A percentile compares a stretch with the other conserved stretches of the same genome.
These are phyloP conservation scores for Pleurotus tuoliensis DNA, from an alignment of 768 basidiomycete species.

Conservation along the genomic window DNA sequence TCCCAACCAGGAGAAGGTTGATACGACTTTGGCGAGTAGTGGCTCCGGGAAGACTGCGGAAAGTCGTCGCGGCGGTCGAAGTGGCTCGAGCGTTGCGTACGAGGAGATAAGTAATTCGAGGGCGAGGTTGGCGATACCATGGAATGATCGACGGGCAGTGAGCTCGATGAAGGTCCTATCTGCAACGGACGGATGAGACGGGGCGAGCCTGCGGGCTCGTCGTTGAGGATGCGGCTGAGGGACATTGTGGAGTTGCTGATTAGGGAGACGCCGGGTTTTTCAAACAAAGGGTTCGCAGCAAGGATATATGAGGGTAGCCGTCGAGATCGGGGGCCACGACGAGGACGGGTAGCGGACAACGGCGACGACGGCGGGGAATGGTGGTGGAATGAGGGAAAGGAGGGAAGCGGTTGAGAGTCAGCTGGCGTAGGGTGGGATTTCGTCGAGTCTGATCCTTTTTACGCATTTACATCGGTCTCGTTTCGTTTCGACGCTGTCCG, in stretches of 20 bases:
- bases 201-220: conserved; percentile 50
- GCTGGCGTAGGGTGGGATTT: conserved; percentile 14
- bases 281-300: background rate
- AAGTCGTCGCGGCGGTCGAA: conserved; percentile 12
- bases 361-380: background rate
- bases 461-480: conserved; percentile 26
- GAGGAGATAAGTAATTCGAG: conserved; percentile 21
- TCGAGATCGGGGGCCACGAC: conserved; percentile 7
- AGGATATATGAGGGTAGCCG: background rate
- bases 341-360: conserved; percentile 8
- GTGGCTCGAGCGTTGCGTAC: conserved; percentile 12
- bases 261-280: background rate
- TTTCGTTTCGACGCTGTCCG: conserved; percentile 21
- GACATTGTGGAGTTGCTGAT: conserved; percentile 47
- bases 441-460: conserved; percentile 29
- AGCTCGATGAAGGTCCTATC: conserved; percentile 13
- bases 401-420: conserved; percentile 19
- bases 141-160: background rate
- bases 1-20: conserved; percentile 36
- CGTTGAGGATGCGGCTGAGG: conserved; percentile 76
- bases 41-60: conserved; percentile 26
- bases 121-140: conserved; percentile 15
- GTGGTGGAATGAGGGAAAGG: conserved; percentile 16
- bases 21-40: conserved; percentile 34
- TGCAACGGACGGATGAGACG: conserved; percentile 19